Conservation (phyloP, 768 basidiomycete genomes). For the Pulveroboletus sp. region DNA sequence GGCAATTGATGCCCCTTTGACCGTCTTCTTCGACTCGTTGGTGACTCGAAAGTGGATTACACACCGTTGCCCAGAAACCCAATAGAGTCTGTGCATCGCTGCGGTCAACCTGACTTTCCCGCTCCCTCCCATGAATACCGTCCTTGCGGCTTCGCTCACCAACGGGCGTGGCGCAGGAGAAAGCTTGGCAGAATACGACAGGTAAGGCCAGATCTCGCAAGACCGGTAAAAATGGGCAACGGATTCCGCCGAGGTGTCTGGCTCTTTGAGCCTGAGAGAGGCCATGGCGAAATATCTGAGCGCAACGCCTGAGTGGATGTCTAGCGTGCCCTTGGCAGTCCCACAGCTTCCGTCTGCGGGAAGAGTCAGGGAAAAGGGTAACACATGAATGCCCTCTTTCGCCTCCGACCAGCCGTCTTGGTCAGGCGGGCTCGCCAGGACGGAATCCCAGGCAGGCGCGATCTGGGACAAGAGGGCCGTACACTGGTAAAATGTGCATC, state of each 20-base stretch:
- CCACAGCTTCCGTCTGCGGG: constrained; percentile 52
- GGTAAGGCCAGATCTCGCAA: constrained; percentile 74
- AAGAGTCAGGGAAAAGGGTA: constrained; percentile 73
- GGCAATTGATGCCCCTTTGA: constrained; percentile 61
- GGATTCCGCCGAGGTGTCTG: constrained; percentile 54
- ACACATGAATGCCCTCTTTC: constrained; percentile 58
- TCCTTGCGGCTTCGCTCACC: constrained; percentile 50
- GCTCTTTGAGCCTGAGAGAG: constrained; percentile 72
- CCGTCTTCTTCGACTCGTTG: constrained; percentile 64
- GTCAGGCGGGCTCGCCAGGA: constrained; percentile 47
- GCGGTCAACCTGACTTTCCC: constrained; percentile 65
- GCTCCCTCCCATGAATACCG: constrained; percentile 58
- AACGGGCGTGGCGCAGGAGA: constrained; percentile 58
- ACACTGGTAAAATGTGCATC: constrained; percentile 81
- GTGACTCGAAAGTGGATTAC: constrained; percentile 58
- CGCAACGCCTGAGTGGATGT: constrained; percentile 52
- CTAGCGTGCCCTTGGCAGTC: constrained; percentile 54
- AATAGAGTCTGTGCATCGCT: constrained; percentile 63
- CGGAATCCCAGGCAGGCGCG: constrained; percentile 40
- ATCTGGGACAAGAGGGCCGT: constrained; percentile 51
- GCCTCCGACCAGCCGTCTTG: constrained; percentile 60
- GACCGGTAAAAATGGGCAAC: constrained; percentile 89
- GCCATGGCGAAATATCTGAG: constrained; percentile 80
- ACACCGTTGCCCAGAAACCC: constrained; percentile 81
- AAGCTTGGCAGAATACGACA: constrained; percentile 60